Evolutionary conservation across 129 eudicot species (phyloP).

Genomic region (Centrapalus pauciflorus): DNA sequence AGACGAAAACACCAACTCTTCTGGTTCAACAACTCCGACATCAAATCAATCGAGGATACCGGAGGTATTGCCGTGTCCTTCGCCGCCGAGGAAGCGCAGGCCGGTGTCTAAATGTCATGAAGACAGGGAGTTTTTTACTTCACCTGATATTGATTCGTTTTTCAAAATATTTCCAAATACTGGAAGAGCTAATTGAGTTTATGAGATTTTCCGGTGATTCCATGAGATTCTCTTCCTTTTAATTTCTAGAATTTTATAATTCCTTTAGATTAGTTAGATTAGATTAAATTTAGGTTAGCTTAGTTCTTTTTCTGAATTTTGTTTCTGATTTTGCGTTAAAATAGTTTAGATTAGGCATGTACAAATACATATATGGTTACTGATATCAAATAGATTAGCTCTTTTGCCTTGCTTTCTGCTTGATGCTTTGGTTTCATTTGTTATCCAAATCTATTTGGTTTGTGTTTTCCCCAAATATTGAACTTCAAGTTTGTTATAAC

Average conservation of each 20-base stretch:
- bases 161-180: slow-evolving; percentile 39
- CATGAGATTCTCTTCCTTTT: too few relatives aligned
- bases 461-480: too few relatives aligned
- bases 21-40: slow-evolving; percentile 62
- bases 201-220: background rate
- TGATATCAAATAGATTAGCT: background rate
- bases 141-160: slow-evolving; percentile 72
- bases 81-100: slow-evolving; percentile 71
- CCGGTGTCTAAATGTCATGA: slow-evolving; percentile 49
- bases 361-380: slow-evolving; percentile 5
- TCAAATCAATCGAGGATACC: slow-evolving; percentile 59
- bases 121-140: slow-evolving; percentile 55
- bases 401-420: background rate
- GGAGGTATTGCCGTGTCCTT: slow-evolving; percentile 51
- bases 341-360: background rate
- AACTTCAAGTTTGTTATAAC: too few relatives aligned
- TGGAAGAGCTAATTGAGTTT: slow-evolving; percentile 25
- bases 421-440: too few relatives aligned
- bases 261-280: background rate
- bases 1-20: slow-evolving; percentile 4
- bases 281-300: too few relatives aligned
- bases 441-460: too few relatives aligned
- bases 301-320: background rate
- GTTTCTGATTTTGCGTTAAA: background rate
- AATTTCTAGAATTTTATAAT: background rate